A percentile compares a stretch with the other conserved stretches of the same genome.
These are phyloP conservation scores for Sarcomyxa edulis DNA, from an alignment of 768 basidiomycete species.

Conservation along the genomic window DNA sequence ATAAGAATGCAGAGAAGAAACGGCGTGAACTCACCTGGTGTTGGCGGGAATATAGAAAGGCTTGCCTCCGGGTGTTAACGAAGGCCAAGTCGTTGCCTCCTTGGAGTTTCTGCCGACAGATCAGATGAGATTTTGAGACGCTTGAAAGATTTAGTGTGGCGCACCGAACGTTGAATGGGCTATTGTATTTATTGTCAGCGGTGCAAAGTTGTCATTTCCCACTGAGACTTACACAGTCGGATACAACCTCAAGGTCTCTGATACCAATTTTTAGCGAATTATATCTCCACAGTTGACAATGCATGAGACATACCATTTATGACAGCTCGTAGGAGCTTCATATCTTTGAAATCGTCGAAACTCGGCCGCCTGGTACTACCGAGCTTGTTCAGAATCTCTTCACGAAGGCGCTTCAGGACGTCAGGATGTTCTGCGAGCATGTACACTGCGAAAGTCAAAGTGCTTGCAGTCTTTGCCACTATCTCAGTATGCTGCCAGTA, in stretches of 20 bases:
- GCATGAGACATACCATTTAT: conserved; percentile 39
- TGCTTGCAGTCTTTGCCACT: conserved; percentile 42
- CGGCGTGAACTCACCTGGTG: conserved; percentile 20
- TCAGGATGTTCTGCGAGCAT: conserved; percentile 49
- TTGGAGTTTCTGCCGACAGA: conserved; percentile 13
- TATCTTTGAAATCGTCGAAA: conserved; percentile 48
- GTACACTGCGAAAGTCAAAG: conserved; percentile 49
- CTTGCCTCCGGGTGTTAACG: conserved; percentile 22
- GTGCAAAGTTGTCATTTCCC: too few species aligned
- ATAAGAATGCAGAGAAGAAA: not conserved
- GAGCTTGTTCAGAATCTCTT: conserved; percentile 44
- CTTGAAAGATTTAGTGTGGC: not conserved
- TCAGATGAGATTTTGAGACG: not conserved
- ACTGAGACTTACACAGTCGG: conserved; percentile 44
- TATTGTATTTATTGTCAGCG: too few species aligned
- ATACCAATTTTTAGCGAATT: conserved; percentile 7
- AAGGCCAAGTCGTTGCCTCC: conserved; percentile 20
- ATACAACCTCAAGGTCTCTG: conserved; percentile 50
- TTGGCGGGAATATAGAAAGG: conserved; percentile 36
- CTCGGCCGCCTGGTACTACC: conserved; percentile 41
- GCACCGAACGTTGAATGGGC: conserved; percentile 31
- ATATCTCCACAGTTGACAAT: not conserved
- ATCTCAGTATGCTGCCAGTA: too few species aligned
- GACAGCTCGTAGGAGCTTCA: conserved; percentile 55
- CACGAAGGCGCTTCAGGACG: conserved; percentile 39